Percentiles rank a stretch among this genome's conserved stretches.
These are phyloP conservation scores for Clitopilus hobsonii DNA, from an alignment of 768 basidiomycete genomes.

Conservation along the genomic window DNA sequence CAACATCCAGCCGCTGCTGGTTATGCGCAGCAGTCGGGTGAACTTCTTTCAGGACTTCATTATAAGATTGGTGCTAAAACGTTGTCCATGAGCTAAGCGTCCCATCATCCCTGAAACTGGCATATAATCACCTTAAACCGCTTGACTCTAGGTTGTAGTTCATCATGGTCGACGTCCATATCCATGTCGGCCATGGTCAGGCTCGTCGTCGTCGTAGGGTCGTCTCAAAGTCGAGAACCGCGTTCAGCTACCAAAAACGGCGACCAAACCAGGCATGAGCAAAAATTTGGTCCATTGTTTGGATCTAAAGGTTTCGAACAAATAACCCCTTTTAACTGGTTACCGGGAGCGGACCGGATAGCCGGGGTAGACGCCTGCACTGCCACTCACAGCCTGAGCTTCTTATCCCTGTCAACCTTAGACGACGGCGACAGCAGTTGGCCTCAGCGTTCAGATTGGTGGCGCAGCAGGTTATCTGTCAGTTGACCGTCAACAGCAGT, in stretches of 20 bases:
- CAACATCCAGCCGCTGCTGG: constrained; percentile 51
- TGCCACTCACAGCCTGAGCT: not conserved
- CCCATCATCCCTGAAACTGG: not conserved
- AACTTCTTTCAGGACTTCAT: constrained; percentile 59
- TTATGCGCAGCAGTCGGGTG: constrained; percentile 66
- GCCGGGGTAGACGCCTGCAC: not conserved
- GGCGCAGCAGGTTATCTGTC: not conserved
- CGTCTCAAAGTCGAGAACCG: not conserved
- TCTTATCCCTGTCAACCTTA: not conserved
- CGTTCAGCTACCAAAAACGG: not conserved
- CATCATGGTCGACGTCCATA: constrained; percentile 13
- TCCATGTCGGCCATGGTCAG: constrained; percentile 8
- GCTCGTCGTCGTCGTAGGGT: not conserved
- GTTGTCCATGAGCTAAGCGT: not conserved
- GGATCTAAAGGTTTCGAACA: not conserved
- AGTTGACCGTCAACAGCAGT: too few species aligned
- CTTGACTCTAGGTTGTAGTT: constrained; percentile 34
- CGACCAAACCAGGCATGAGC: not conserved
- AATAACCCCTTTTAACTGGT: not conserved
- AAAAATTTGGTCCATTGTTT: not conserved
- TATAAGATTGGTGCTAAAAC: constrained; percentile 69
- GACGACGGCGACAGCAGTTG: not conserved
- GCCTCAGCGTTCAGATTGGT: not conserved
- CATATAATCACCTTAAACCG: constrained; percentile 43
- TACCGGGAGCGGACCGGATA: too few species aligned